Evolutionary conservation across 73 alveolate species (phyloP).

Genomic region (Symbiodinium natans): DNA sequence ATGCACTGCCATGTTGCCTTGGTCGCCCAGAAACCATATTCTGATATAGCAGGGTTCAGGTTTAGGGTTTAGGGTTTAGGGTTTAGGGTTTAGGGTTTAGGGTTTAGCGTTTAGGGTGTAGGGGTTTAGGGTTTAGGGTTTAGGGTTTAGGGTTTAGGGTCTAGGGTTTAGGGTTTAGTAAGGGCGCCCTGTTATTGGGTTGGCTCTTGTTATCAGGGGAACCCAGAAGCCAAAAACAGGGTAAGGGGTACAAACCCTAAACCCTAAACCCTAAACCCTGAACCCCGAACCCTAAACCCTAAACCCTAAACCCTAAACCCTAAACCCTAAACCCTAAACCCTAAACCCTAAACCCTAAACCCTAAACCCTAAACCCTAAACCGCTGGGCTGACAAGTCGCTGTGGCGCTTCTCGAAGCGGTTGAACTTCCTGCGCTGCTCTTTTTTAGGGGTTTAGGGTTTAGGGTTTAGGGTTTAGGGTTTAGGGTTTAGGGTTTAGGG

Average conservation of each 20-base stretch:
- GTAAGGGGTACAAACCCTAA: neutral
- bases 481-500: too few species aligned
- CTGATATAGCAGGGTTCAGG: neutral
- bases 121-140: too few species aligned
- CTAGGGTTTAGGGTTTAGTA: too few species aligned
- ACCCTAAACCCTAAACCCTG: neutral
- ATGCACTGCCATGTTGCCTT: constrained; percentile 97
- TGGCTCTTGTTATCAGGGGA: too few species aligned
- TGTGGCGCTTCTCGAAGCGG: constrained; percentile 99
- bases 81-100: too few species aligned
- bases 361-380: neutral
- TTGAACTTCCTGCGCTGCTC: constrained; percentile 95
- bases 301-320: neutral
- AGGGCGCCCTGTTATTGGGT: too few species aligned
- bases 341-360: neutral
- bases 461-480: too few species aligned
- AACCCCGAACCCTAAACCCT: neutral
- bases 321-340: neutral
- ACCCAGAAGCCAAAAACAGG: too few species aligned
- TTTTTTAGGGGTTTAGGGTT: too few species aligned
- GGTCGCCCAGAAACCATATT: too few species aligned
- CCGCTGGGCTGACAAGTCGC: constrained; percentile 95
- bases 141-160: too few species aligned
- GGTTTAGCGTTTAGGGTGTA: too few species aligned
- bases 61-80: neutral